Evolutionary conservation across 441 rosid species (phyloP).

Genomic region (Populus hybrid): DNA sequence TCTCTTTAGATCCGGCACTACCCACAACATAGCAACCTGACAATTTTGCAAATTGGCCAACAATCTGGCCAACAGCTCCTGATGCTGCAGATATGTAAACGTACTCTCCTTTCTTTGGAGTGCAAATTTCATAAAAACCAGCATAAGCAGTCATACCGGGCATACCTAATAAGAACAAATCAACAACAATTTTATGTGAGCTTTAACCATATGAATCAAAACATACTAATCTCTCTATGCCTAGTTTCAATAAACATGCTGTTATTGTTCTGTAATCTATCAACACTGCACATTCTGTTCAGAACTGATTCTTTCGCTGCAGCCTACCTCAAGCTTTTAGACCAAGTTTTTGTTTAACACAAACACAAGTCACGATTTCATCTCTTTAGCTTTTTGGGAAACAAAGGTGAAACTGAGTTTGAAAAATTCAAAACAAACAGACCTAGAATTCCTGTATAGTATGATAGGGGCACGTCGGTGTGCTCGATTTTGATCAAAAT

Average conservation of each 20-base stretch:
- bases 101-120: conserved; percentile 64
- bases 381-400: neutral
- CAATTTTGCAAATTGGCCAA: conserved; percentile 83
- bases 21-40: conserved; percentile 85
- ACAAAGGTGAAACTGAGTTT: neutral
- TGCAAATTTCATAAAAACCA: conserved; percentile 69
- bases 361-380: neutral
- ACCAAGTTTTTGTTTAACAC: neutral
- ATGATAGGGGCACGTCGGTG: conserved; percentile 64
- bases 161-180: conserved; percentile 49
- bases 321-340: too few relatives aligned
- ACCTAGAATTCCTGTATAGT: conserved; percentile 85
- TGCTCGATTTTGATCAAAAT: conserved; percentile 53
- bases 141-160: conserved; percentile 81
- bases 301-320: too few relatives aligned
- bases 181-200: neutral
- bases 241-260: too few relatives aligned
- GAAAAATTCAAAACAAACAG: neutral
- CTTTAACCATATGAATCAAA: neutral
- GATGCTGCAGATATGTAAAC: conserved; percentile 83
- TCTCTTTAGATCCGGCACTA: conserved; percentile 69
- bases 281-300: too few relatives aligned
- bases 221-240: too few relatives aligned
- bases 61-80: conserved; percentile 88
- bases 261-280: too few relatives aligned